Base-by-base conservation (phyloP, 805 yeast species). In the Candida sithepensis region DNA sequence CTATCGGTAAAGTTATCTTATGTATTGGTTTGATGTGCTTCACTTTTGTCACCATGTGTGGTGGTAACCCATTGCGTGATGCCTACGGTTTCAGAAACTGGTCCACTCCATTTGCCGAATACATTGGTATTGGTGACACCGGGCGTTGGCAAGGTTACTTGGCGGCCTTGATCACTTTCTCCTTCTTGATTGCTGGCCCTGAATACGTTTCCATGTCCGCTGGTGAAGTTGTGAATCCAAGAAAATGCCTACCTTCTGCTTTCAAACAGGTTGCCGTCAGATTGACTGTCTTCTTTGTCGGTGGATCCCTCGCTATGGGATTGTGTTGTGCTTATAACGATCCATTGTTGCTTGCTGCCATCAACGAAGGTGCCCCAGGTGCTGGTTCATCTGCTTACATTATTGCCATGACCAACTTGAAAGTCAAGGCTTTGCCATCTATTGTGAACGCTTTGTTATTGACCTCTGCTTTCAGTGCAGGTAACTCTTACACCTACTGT, bases 341-440 rank as follows among this genome's bases (percentile, higher is more conserved):
- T 52, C 72, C 74, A 4, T 46, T 43, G 1, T 59, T 74, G 42
- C 45, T 57, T 2, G 60, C 44, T 8, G 71, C 75, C 4, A 48
- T 70, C 30, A 63, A 54, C 2, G 60, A 61, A 22, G 63, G 67
- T 33, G 50, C 58, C 38, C 71, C 77, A 1, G 77, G 77, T 32
- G 78, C 78, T 18, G 78, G 75, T 14, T 68, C 75, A 7, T 73
- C 77, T 20, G 79, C 80, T 2, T 59, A 74, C 51, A 76, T 72
- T 24, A 69, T 75, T 52, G 78, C 78, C 40, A 74, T 75, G 75
- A 63, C 69, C 41, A 72, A 74, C 52, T 50, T 75, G 56, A 65
- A 67, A 30, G 72, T 75, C 44, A 57, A 57, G 18, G 74, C 68
- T 1, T 59, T 75, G 40, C 78, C 79, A 2, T 68, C 73, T 48